Percentiles rank a stretch among this genome's conserved stretches.
phyloP scores from a whole-genome alignment of 306 rosid genomes.

The Trifolium pratense region DNA sequence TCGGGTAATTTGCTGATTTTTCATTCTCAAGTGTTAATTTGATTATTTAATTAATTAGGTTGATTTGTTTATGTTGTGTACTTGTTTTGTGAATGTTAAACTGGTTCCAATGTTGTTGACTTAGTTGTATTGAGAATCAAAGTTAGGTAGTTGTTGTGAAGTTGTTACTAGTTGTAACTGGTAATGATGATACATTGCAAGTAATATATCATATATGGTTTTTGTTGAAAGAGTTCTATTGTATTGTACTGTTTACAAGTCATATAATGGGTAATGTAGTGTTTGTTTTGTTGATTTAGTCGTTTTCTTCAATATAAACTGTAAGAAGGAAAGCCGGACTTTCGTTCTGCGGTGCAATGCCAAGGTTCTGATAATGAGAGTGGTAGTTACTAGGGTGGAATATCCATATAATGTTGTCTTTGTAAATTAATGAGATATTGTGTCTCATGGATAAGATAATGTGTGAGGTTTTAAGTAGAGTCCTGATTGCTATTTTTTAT shows the following conservation, averaged over 20 bases:
- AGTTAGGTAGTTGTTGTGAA: constrained; percentile 26
- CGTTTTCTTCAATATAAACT: constrained; percentile 20
- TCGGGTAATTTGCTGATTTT: constrained; percentile 58
- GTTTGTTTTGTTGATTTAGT: not conserved
- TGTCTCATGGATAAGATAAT: not conserved
- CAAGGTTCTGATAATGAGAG: constrained; percentile 29
- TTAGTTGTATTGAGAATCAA: not conserved
- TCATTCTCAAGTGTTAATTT: not conserved
- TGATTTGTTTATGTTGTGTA: not conserved
- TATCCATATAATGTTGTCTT: constrained; percentile 14
- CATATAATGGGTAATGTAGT: not conserved
- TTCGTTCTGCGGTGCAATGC: constrained; percentile 22
- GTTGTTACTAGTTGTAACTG: constrained; percentile 7
- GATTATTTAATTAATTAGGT: not conserved
- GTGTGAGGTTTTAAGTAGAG: not conserved
- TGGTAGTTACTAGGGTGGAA: not conserved
- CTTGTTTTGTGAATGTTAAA: not conserved
- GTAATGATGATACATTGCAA: not conserved
- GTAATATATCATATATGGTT: not conserved
- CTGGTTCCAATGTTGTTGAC: constrained; percentile 18
- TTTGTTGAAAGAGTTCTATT: constrained; percentile 3
- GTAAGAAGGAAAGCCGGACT: constrained; percentile 7
- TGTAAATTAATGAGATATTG: not conserved
- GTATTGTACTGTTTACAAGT: not conserved
- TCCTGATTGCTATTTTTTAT: not conserved